These are phyloP conservation scores for Zygosaccharomyces sapae DNA, from an alignment of 1,139 yeast genomes.

Conservation along the genomic window DNA sequence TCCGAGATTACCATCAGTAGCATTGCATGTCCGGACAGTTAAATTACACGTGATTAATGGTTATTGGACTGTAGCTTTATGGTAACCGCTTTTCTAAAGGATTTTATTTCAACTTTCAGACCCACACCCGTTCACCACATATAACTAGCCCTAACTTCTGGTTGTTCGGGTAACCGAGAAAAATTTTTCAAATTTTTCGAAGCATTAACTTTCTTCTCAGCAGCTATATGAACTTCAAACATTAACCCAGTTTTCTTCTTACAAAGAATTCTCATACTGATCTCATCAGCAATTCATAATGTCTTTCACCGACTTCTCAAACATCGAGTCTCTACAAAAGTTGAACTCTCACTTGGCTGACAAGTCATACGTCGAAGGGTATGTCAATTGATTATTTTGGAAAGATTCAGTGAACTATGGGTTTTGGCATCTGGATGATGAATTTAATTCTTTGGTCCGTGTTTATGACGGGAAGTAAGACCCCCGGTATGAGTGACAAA, in stretches of 20 bases:
- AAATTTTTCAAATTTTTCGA: slow-evolving; percentile 5
- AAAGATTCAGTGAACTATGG: slow-evolving; percentile 2
- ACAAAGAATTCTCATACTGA: not conserved
- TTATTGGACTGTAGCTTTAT: too few species aligned
- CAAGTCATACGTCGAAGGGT: slow-evolving; percentile 93
- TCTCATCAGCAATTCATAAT: slow-evolving; percentile 36
- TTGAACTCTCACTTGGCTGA: slow-evolving; percentile 85
- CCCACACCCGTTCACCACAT: slow-evolving; percentile 2
- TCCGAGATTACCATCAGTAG: too few species aligned
- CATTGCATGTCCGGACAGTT: too few species aligned
- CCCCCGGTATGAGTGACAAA: slow-evolving; percentile 79
- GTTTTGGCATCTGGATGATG: slow-evolving; percentile 47
- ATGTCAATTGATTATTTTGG: slow-evolving; percentile 40
- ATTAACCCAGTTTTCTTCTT: not conserved
- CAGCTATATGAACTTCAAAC: not conserved
- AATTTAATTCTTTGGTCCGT: slow-evolving; percentile 78
- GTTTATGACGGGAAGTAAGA: slow-evolving; percentile 92
- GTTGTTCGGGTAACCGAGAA: slow-evolving; percentile 7
- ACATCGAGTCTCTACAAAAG: slow-evolving; percentile 74
- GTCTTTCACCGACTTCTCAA: slow-evolving; percentile 79
- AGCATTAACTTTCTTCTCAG: not conserved
- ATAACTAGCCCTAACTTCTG: slow-evolving; percentile 2
- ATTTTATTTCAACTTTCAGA: not conserved
- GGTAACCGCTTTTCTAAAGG: not conserved
- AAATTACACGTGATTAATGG: too few species aligned